These are phyloP conservation scores for Ophiostoma populinum DNA, from an alignment of 2,329 filamentous ascomycete genomes.

Conservation along the genomic window DNA sequence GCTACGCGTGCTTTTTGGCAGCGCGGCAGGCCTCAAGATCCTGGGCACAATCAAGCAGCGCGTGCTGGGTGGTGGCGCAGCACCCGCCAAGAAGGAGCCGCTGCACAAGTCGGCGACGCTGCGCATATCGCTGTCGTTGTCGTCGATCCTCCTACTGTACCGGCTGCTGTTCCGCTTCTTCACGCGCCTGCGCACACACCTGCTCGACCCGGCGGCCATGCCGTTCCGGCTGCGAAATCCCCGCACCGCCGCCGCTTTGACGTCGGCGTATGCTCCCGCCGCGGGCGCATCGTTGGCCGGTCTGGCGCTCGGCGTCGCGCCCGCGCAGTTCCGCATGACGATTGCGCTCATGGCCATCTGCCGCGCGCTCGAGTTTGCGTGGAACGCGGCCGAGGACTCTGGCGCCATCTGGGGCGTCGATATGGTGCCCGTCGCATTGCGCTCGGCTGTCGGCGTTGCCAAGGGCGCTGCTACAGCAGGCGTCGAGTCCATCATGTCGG, in stretches of 20 bases:
- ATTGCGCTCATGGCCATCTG: slow-evolving; percentile 70
- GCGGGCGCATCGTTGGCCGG: slow-evolving; percentile 83
- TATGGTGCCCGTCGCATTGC: slow-evolving; percentile 19
- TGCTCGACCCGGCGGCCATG: slow-evolving; percentile 63
- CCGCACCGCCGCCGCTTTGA: slow-evolving; percentile 53
- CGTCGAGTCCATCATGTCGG: slow-evolving; percentile 3
- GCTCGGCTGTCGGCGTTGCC: slow-evolving; percentile 18
- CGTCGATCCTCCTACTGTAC: slow-evolving; percentile 68
- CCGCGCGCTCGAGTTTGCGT: slow-evolving; percentile 68
- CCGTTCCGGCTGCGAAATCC: slow-evolving; percentile 77
- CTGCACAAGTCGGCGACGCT: slow-evolving; percentile 51
- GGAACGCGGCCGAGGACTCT: slow-evolving; percentile 65
- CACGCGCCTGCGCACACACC: slow-evolving; percentile 54
- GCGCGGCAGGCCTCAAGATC: slow-evolving; percentile 44
- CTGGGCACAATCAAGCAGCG: slow-evolving; percentile 35
- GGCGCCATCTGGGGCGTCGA: slow-evolving; percentile 47
- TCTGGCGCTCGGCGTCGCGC: slow-evolving; percentile 60
- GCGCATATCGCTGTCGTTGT: slow-evolving; percentile 66
- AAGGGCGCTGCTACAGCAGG: slow-evolving; percentile 13
- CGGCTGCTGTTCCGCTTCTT: slow-evolving; percentile 84
- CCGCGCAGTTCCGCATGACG: slow-evolving; percentile 50
- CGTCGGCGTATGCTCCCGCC: slow-evolving; percentile 69
- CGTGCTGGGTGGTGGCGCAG: slow-evolving; percentile 21
- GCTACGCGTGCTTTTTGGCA: slow-evolving; percentile 50
- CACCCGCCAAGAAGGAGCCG: slow-evolving; percentile 27